Percentiles rank a stretch among this genome's conserved stretches.
Evolutionary conservation across 495 filamentous ascomycete genomes (phyloP).

Genomic region (Monascus purpureus): DNA sequence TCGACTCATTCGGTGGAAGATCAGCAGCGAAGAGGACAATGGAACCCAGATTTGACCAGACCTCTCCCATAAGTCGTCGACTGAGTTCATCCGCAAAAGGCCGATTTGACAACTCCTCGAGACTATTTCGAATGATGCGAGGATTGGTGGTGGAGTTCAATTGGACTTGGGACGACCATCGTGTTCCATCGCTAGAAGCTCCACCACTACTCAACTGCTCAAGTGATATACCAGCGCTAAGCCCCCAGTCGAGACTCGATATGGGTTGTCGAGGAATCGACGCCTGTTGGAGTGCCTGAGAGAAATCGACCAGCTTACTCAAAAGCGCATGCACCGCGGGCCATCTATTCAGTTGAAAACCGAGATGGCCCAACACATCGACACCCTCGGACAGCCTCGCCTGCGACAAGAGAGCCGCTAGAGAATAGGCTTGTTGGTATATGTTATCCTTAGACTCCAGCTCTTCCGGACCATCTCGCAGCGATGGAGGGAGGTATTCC

Average conservation of each 20-base stretch:
- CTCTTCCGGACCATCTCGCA: conserved; percentile 11
- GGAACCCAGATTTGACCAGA: conserved; percentile 30
- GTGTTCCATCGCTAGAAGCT: conserved; percentile 1
- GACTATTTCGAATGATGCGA: not conserved
- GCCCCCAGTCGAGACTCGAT: conserved; percentile 14
- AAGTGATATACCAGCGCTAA: conserved; percentile 9
- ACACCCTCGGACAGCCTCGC: conserved; percentile 12
- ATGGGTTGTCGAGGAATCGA: conserved; percentile 6
- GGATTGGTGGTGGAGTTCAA: not conserved
- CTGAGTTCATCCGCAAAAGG: conserved; percentile 12
- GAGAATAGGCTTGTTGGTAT: conserved; percentile 8
- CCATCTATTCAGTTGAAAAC: conserved; percentile 29
- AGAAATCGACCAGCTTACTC: conserved; percentile 24
- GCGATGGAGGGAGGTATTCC: conserved; percentile 23
- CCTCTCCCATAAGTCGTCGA: conserved; percentile 12
- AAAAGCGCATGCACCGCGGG: conserved; percentile 25
- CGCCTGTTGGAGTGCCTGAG: conserved; percentile 7
- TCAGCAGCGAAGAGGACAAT: conserved; percentile 42
- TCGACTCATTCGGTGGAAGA: conserved; percentile 18
- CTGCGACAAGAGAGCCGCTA: conserved; percentile 13
- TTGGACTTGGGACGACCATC: not conserved
- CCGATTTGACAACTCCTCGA: conserved; percentile 14
- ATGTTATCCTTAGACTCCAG: conserved; percentile 6
- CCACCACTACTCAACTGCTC: conserved; percentile 13
- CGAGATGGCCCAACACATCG: conserved; percentile 29